These are phyloP conservation scores for Pythium coloratum DNA, from an alignment of 352 stramenopile genomes.

Conservation along the genomic window DNA sequence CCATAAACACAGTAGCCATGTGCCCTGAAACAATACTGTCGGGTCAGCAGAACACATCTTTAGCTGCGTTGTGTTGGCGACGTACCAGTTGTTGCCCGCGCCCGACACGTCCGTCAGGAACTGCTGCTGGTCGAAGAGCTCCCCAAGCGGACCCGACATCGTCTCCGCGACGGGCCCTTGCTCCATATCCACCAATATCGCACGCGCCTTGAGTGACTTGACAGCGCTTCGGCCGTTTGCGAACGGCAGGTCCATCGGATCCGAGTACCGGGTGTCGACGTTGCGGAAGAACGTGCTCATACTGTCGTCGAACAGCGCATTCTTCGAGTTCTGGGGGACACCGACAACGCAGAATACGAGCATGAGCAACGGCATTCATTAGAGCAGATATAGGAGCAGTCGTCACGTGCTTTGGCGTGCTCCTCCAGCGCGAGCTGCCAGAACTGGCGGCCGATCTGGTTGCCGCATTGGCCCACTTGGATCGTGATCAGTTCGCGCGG, in stretches of 20 bases:
- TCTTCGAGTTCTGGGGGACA: slow-evolving; percentile 39
- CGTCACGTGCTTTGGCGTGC: slow-evolving; percentile 62
- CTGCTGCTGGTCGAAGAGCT: slow-evolving; percentile 89
- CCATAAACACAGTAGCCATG: slow-evolving; percentile 90
- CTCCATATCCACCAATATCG: slow-evolving; percentile 94
- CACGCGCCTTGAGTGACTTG: slow-evolving; percentile 70
- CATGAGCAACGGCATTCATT: neutral
- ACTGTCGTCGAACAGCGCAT: slow-evolving; percentile 81
- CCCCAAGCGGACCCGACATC: slow-evolving; percentile 70
- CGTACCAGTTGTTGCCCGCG: slow-evolving; percentile 91
- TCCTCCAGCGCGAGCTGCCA: slow-evolving; percentile 90
- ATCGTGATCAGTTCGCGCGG: slow-evolving; percentile 87
- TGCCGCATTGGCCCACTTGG: slow-evolving; percentile 94
- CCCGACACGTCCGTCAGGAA: slow-evolving; percentile 89
- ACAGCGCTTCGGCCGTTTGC: slow-evolving; percentile 40
- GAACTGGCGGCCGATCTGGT: slow-evolving; percentile 93
- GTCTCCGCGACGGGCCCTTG: slow-evolving; percentile 88
- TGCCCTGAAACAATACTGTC: slow-evolving; percentile 37
- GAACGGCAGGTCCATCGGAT: slow-evolving; percentile 55
- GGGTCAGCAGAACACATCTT: neutral
- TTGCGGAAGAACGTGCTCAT: slow-evolving; percentile 94
- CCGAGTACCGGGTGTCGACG: slow-evolving; percentile 67
- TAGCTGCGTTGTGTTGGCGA: neutral
- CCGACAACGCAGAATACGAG: neutral
- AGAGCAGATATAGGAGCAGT: neutral